Evolutionary conservation across 345 rosid genomes (phyloP), one percentile per base, ranked within the genome.

Genomic region (Rhodamnia argentea): DNA sequence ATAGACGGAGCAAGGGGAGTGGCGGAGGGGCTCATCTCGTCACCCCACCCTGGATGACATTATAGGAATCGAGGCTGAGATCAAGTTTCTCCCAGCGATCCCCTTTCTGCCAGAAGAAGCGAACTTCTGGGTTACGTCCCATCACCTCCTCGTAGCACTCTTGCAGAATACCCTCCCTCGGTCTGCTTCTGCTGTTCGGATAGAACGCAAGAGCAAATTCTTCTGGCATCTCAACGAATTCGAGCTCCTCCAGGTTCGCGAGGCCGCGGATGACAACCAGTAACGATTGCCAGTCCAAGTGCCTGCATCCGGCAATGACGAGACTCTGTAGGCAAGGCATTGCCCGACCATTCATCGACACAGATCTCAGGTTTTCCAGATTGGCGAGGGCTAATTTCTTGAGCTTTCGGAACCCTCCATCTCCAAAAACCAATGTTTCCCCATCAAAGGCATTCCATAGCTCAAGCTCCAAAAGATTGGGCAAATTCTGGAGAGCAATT

Each of bases 351-450:
- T 62, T 62, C 42, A 27, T 29, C 10, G 0, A 3, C 75, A 62
- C 40, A 62, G 6, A 62, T 62, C 42, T 62, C 37, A 7, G 2
- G 29, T 7, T 62, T 27, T 62, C 9, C 2, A 62, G 1, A 62
- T 6, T 0, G 40, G 2, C 0, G 5, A 62, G 5, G 10, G 3
- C 0, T 2, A 62, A 29, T 0, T 15, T 1, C 13, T 29, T 29
- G 9, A 64, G 76, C 23, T 29, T 64, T 16, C 23, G 75, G 75
- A 62, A 29, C 0, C 42, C 23, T 16, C 42, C 2, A 14, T 29
- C 76, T 29, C 3, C 1, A 1, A 15, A 29, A 7, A 7, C 23
- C 76, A 64, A 15, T 15, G 20, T 64, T 7, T 64, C 5, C 76
- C 10, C 76, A 15, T 64, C 12, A 7, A 64, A 29, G 44, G 44